Evolutionary conservation across 2,329 filamentous ascomycete genomes (phyloP).

Genomic region (Penicillium sp.): DNA sequence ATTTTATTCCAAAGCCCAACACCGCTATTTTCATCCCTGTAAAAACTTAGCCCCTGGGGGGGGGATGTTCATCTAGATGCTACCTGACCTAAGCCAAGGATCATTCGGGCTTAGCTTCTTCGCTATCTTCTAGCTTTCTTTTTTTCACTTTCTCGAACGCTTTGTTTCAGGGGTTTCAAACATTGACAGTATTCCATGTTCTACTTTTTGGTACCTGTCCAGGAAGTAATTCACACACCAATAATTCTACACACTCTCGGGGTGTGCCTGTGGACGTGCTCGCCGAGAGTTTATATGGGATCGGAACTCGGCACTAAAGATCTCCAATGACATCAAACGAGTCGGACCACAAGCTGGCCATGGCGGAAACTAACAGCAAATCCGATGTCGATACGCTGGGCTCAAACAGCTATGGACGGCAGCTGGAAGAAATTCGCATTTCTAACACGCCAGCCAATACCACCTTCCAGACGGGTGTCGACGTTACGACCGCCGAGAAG

Average conservation of each 20-base stretch:
- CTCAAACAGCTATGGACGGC: conserved; percentile 28
- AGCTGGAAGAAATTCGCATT: conserved; percentile 31
- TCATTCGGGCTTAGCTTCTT: conserved; percentile 2
- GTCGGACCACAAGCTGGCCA: conserved; percentile 22
- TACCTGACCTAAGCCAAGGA: conserved; percentile 3
- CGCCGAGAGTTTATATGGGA: not conserved
- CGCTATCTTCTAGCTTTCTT: not conserved
- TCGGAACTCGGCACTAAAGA: not conserved
- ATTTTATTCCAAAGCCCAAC: not conserved
- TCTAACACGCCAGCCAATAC: conserved; percentile 34
- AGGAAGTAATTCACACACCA: not conserved
- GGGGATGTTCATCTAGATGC: not conserved
- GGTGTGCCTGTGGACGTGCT: not conserved
- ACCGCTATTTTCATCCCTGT: not conserved
- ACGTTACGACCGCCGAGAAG: conserved; percentile 48
- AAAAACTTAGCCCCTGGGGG: too few relatives aligned
- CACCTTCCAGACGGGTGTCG: conserved; percentile 39
- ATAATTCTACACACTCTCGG: not conserved
- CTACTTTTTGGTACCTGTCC: too few relatives aligned
- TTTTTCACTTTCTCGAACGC: not conserved
- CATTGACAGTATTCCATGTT: not conserved
- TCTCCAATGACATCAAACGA: not conserved
- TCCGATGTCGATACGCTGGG: conserved; percentile 31
- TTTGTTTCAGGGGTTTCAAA: not conserved
- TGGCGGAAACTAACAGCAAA: conserved; percentile 15